Evolutionary conservation across 495 filamentous ascomycete species (phyloP).

Genomic region (Neurospora sp.): DNA sequence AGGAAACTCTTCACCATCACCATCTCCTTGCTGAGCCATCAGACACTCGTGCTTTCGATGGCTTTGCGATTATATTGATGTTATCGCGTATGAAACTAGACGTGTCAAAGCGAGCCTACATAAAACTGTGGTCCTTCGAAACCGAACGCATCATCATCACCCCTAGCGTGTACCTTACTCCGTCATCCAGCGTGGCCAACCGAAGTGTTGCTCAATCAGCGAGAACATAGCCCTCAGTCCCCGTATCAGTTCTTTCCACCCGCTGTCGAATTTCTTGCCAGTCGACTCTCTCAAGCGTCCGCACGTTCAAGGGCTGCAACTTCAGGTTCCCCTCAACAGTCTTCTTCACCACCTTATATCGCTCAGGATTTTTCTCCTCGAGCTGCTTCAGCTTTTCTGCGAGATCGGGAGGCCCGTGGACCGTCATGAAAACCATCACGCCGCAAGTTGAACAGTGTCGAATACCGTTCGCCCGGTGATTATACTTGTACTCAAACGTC

Average conservation of each 20-base stretch:
- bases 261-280: not conserved
- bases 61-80: not conserved
- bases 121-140: not conserved
- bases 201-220: not conserved
- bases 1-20: not conserved
- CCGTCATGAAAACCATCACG: conserved; percentile 9
- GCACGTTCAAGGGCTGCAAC: conserved; percentile 13
- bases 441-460: conserved; percentile 12
- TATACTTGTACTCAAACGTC: conserved; percentile 13
- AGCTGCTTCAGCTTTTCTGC: conserved; percentile 1
- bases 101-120: not conserved
- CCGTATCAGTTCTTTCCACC: conserved; percentile 5
- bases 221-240: conserved; percentile 12
- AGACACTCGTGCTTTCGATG: not conserved
- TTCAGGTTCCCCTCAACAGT: conserved; percentile 8
- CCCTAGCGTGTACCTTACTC: not conserved
- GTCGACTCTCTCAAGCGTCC: conserved; percentile 9
- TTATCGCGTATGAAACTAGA: not conserved
- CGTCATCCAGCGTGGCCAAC: not conserved
- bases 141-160: not conserved
- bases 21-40: not conserved
- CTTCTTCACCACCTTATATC: conserved; percentile 4
- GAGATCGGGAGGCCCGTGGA: conserved; percentile 11
- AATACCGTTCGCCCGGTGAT: not conserved
- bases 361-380: conserved; percentile 6